These are phyloP conservation scores for Rhodotorula sp. DNA, from an alignment of 1,284 basidiomycete species.

Conservation along the genomic window DNA sequence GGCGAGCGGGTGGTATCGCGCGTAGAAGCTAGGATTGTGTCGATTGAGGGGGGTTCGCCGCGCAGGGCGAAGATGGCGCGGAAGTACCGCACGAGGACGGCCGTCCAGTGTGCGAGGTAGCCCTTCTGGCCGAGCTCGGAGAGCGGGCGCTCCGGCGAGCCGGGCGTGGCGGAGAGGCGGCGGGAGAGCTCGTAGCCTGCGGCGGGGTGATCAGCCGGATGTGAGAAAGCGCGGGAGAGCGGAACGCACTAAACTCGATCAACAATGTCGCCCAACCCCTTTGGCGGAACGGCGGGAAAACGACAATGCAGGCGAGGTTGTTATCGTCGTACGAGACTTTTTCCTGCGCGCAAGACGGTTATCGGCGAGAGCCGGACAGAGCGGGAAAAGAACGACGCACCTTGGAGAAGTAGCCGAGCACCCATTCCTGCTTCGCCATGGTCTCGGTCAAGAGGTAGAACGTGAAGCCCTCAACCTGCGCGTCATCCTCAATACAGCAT, in stretches of 20 bases:
- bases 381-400: constrained; percentile 51
- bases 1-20: background rate
- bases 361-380: constrained; percentile 1
- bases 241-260: constrained; percentile 88
- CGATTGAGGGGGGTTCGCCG: constrained; percentile 25
- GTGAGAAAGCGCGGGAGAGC: background rate
- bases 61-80: constrained; percentile 26
- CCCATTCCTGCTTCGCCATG: constrained; percentile 72
- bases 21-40: constrained; percentile 8
- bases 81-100: constrained; percentile 79
- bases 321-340: constrained; percentile 95
- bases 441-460: constrained; percentile 94
- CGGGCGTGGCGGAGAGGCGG: constrained; percentile 66
- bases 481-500: background rate
- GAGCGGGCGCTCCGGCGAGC: constrained; percentile 91
- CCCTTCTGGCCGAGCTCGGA: constrained; percentile 89
- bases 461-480: constrained; percentile 56
- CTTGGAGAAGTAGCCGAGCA: constrained; percentile 95
- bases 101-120: constrained; percentile 90
- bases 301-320: constrained; percentile 95
- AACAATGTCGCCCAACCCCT: constrained; percentile 90
- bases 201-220: background rate
- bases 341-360: constrained; percentile 61
- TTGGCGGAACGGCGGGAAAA: constrained; percentile 88
- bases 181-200: constrained; percentile 87